Evolutionary conservation across 2,329 filamentous ascomycete species (phyloP).

Genomic region (Hyphodiscus sp.): DNA sequence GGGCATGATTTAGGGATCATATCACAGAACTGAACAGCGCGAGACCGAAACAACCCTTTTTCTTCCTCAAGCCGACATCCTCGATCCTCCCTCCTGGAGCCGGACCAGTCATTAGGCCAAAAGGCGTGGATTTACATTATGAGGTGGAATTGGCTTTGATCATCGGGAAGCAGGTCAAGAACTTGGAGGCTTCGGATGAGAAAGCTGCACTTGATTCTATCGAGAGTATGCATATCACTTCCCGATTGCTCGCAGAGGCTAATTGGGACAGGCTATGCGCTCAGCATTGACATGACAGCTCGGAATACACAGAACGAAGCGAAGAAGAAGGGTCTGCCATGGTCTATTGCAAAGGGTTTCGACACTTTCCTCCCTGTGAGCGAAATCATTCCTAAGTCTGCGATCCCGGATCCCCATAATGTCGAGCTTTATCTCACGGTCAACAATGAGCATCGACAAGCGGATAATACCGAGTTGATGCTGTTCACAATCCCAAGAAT

Average conservation of each 20-base stretch:
- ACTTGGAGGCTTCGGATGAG: constrained; percentile 68
- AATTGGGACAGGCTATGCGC: constrained; percentile 62
- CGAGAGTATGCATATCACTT: constrained; percentile 48
- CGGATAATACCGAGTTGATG: constrained; percentile 89
- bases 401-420: constrained; percentile 81
- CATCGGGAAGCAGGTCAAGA: constrained; percentile 72
- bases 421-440: constrained; percentile 81
- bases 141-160: constrained; percentile 91
- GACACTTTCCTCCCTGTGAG: constrained; percentile 94
- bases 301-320: constrained; percentile 94
- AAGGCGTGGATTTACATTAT: constrained; percentile 81
- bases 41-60: constrained; percentile 91
- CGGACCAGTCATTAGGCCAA: constrained; percentile 75
- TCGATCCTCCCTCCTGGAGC: constrained; percentile 74
- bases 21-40: constrained; percentile 84
- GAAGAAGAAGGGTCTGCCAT: constrained; percentile 93
- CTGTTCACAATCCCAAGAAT: constrained; percentile 84
- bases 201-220: constrained; percentile 76
- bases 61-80: constrained; percentile 93
- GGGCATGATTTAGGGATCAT: constrained; percentile 63
- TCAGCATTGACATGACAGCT: constrained; percentile 95
- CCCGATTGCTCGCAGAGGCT: neutral
- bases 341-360: constrained; percentile 95
- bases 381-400: constrained; percentile 69
- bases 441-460: constrained; percentile 71